phyloP scores from a whole-genome alignment of 2,329 filamentous ascomycete genomes.

The Chaetomiaceae sp. region DNA sequence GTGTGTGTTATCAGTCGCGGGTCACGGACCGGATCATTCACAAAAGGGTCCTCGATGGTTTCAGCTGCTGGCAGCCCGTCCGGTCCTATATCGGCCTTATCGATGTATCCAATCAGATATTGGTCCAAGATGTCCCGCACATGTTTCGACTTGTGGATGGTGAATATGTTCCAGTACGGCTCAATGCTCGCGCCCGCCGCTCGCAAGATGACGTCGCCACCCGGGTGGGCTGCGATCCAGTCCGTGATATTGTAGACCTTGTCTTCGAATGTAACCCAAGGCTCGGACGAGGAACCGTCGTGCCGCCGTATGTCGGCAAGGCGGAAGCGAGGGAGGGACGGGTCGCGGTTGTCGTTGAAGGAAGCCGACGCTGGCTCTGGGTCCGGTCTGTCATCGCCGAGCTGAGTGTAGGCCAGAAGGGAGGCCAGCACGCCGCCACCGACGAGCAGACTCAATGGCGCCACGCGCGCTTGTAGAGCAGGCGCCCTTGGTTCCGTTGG shows the following conservation, averaged over 20 bases:
- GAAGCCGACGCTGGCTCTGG: neutral
- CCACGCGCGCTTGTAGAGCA: conserved; percentile 18
- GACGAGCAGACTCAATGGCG: conserved; percentile 23
- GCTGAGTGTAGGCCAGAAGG: conserved; percentile 16
- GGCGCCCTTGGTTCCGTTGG: neutral
- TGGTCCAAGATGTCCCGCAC: conserved; percentile 60
- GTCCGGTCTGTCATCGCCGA: conserved; percentile 4
- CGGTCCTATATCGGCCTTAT: conserved; percentile 48
- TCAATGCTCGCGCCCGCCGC: conserved; percentile 60
- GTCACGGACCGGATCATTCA: conserved; percentile 47
- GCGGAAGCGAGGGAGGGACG: conserved; percentile 42
- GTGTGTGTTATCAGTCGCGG: conserved; percentile 45
- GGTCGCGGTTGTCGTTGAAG: conserved; percentile 30
- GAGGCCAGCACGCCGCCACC: conserved; percentile 23
- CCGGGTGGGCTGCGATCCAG: conserved; percentile 59
- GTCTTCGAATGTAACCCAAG: conserved; percentile 59
- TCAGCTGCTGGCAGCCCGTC: conserved; percentile 49
- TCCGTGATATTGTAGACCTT: conserved; percentile 67
- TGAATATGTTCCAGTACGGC: conserved; percentile 64
- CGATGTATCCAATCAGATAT: conserved; percentile 57
- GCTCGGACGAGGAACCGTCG: conserved; percentile 44
- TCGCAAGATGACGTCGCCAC: conserved; percentile 60
- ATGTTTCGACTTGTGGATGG: conserved; percentile 60
- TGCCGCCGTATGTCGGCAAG: conserved; percentile 47
- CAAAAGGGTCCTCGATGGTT: conserved; percentile 55